These are phyloP conservation scores for Rhynchospora breviuscula DNA, from an alignment of 176 grass and related monocot species.

Conservation along the genomic window DNA sequence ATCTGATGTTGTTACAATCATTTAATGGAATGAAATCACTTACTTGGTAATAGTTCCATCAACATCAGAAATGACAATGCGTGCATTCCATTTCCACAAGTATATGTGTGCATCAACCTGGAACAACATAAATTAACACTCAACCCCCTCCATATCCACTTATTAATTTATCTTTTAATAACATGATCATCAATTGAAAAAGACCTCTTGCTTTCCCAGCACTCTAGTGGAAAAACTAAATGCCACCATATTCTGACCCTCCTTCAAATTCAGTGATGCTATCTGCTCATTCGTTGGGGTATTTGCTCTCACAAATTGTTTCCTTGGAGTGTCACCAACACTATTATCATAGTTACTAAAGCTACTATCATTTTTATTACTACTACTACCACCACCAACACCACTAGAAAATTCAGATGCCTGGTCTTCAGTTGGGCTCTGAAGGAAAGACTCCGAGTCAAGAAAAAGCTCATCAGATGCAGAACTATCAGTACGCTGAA, in stretches of 20 bases:
- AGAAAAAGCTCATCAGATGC: slow-evolving; percentile 88
- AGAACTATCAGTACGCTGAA: slow-evolving; percentile 81
- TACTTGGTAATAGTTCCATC: slow-evolving; percentile 99
- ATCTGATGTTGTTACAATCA: neutral
- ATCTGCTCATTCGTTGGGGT: slow-evolving; percentile 97
- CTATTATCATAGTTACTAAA: slow-evolving; percentile 30
- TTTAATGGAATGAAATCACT: slow-evolving; percentile 19
- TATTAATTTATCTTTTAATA: slow-evolving; percentile 2
- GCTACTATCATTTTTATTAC: neutral
- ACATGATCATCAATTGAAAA: slow-evolving; percentile 24
- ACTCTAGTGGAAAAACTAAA: slow-evolving; percentile 95
- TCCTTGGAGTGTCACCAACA: slow-evolving; percentile 49
- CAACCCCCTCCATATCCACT: slow-evolving; percentile 21
- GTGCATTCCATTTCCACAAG: slow-evolving; percentile 95
- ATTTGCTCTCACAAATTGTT: slow-evolving; percentile 86
- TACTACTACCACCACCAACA: neutral
- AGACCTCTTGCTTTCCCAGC: slow-evolving; percentile 88
- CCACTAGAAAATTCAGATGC: slow-evolving; percentile 31
- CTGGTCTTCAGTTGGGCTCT: slow-evolving; percentile 67
- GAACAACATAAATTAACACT: slow-evolving; percentile 28
- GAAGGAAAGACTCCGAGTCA: slow-evolving; percentile 73
- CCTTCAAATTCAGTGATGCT: slow-evolving; percentile 83
- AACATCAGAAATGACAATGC: slow-evolving; percentile 99
- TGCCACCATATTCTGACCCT: slow-evolving; percentile 87
- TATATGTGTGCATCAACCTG: slow-evolving; percentile 99